Percentiles rank a stretch among this genome's conserved stretches.
phyloP scores from a whole-genome alignment of 257 asterid species.

The Solanum tacnaense region DNA sequence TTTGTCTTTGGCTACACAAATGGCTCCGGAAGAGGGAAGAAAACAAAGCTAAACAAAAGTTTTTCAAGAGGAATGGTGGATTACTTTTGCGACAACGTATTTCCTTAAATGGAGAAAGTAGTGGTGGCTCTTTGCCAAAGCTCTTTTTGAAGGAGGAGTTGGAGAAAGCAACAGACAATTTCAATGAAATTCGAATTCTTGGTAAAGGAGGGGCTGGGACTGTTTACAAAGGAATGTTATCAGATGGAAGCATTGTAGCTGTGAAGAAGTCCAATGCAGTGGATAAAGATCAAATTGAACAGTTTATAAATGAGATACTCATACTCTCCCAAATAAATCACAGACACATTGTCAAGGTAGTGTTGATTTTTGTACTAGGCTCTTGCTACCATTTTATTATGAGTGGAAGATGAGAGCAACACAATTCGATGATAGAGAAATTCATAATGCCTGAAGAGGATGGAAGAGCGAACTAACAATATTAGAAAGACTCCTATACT shows the following conservation, averaged over 20 bases:
- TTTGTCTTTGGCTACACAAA: background rate
- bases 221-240: background rate
- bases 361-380: background rate
- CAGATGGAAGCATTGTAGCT: slow-evolving; percentile 18
- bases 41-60: slow-evolving; percentile 9
- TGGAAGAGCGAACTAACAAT: background rate
- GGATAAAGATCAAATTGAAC: slow-evolving; percentile 18
- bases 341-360: background rate
- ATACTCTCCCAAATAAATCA: slow-evolving; percentile 28
- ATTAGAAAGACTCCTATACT: background rate
- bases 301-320: slow-evolving; percentile 29
- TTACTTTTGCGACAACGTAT: slow-evolving; percentile 18
- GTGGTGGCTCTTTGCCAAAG: background rate
- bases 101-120: background rate
- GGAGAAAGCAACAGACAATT: slow-evolving; percentile 16
- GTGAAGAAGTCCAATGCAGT: slow-evolving; percentile 29
- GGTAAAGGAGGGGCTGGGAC: background rate
- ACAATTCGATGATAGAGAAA: background rate
- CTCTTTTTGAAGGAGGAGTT: slow-evolving; percentile 20
- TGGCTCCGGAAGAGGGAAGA: slow-evolving; percentile 4
- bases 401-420: background rate
- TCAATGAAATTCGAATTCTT: background rate
- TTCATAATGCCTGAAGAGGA: background rate
- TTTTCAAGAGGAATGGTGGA: slow-evolving; percentile 31
- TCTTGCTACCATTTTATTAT: background rate